These are phyloP conservation scores for Paraurostyla sp. DNA, from an alignment of 73 alveolate species.

Conservation along the genomic window DNA sequence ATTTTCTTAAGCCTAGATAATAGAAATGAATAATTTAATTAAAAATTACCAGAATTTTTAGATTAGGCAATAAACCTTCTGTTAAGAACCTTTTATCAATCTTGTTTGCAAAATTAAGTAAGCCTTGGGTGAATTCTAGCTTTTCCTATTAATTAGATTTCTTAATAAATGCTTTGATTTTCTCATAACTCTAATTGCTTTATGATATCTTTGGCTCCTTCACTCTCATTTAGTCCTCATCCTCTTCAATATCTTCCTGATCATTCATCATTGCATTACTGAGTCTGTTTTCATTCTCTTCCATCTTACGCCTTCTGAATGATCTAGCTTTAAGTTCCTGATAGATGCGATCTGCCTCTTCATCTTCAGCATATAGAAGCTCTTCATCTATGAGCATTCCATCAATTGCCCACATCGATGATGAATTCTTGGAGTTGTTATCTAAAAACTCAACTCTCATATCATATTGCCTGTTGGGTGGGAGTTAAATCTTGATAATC, in stretches of 20 bases:
- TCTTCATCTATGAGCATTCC: conserved; percentile 74
- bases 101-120: conserved; percentile 71
- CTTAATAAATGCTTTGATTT: conserved; percentile 69
- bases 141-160: conserved; percentile 65
- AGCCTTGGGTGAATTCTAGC: conserved; percentile 77
- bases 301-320: conserved; percentile 65
- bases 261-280: conserved; percentile 67
- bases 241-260: conserved; percentile 39
- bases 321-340: conserved; percentile 65
- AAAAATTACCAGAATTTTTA: conserved; percentile 47
- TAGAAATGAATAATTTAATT: not conserved
- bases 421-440: conserved; percentile 37
- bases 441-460: conserved; percentile 8
- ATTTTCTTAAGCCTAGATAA: conserved; percentile 57
- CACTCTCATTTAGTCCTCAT: conserved; percentile 34
- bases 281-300: conserved; percentile 74
- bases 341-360: conserved; percentile 72
- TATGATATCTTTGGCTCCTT: not conserved
- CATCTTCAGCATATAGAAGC: conserved; percentile 65
- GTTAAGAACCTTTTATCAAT: conserved; percentile 63
- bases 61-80: conserved; percentile 68
- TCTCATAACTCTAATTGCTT: conserved; percentile 63
- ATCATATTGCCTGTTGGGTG: conserved; percentile 16
- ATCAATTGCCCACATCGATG: conserved; percentile 55
- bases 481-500: conserved; percentile 6